Evolutionary conservation across 225 moss, liverwort and hornwort species (phyloP), one percentile per base, ranked within the genome.

Genomic region (Bryum argenteum): DNA sequence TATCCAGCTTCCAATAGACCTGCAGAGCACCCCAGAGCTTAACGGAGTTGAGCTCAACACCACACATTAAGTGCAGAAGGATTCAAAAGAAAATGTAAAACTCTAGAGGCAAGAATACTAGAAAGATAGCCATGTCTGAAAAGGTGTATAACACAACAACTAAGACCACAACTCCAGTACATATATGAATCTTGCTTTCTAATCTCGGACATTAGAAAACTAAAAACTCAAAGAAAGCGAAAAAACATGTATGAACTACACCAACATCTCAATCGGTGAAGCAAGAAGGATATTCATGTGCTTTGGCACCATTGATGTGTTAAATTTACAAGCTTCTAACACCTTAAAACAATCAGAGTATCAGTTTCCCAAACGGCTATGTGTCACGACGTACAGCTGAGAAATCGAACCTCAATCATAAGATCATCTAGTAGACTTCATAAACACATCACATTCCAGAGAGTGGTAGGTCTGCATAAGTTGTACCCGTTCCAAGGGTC

Each of bases 1-100:
- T 65, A 78, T 94, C 94, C 69, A 98, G 54, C 76, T 94, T 94
- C 89, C 89, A 94, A 58, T 90, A 98, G 10, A 94, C 84, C 98
- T 98, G 87, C 71, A 74, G 54, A 60, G 21, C 76, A 79, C 54
- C 61, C 65, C 72, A 59, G 47, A n/a, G n/a, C n/a, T n/a, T 48
- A 21, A 60, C 53, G 63, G 33, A 68, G 44, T 19, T 63, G 33
- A 75, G 71, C 68, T 57, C 48, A 69, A 19, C 40, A 53, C 41
- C 38, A 23, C 63, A 58, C 73, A 64, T 44, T 57, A 10, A 44
- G 14, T 44, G 11, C 56, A 63, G 41, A 63, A 53, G 52, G 18
- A 38, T 68, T 72, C 44, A 68, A 56, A 62, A 61, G 54, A 43
- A 14, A 66, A 37, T 10, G 18, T 51, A 64, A 18, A 70, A 8